Evolutionary conservation across 371 early-diverging fungal species (phyloP).

Genomic region (Umbelopsis sp.): DNA sequence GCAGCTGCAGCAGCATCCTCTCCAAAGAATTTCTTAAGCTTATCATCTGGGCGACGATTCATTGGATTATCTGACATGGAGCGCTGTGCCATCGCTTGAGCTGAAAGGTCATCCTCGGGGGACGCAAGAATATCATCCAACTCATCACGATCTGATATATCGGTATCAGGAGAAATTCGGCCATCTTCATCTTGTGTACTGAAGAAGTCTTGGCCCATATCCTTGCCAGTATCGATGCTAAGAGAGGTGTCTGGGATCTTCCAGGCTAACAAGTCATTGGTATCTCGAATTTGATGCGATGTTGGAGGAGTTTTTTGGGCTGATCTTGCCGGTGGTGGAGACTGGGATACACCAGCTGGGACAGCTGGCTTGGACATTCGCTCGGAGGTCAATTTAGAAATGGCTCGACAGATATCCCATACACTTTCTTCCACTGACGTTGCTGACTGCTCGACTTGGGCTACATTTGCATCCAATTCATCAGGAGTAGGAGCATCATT

Average conservation of each 20-base stretch:
- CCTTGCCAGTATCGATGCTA: conserved; percentile 8
- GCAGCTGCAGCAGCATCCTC: conserved; percentile 57
- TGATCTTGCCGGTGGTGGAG: conserved; percentile 24
- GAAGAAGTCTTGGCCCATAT: conserved; percentile 20
- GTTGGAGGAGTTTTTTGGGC: background rate
- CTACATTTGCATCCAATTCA: conserved; percentile 26
- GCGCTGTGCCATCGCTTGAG: background rate
- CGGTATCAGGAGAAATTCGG: conserved; percentile 14
- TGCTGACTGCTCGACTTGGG: conserved; percentile 26
- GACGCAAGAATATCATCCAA: conserved; percentile 6
- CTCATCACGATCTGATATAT: conserved; percentile 11
- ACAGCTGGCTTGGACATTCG: background rate
- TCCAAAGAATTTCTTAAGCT: conserved; percentile 71
- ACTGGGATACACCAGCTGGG: background rate
- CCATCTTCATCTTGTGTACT: conserved; percentile 7
- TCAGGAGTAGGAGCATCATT: conserved; percentile 28
- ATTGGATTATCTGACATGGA: background rate
- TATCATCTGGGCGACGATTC: conserved; percentile 36
- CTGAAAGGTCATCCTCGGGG: background rate
- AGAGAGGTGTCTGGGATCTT: conserved; percentile 9
- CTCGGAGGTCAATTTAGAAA: conserved; percentile 22
- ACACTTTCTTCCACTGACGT: conserved; percentile 24
- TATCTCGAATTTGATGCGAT: conserved; percentile 9
- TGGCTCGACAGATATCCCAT: conserved; percentile 21
- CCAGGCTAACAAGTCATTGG: conserved; percentile 13